Conservation (phyloP, 2,329 filamentous ascomycete genomes). For the Amphichorda felina region DNA sequence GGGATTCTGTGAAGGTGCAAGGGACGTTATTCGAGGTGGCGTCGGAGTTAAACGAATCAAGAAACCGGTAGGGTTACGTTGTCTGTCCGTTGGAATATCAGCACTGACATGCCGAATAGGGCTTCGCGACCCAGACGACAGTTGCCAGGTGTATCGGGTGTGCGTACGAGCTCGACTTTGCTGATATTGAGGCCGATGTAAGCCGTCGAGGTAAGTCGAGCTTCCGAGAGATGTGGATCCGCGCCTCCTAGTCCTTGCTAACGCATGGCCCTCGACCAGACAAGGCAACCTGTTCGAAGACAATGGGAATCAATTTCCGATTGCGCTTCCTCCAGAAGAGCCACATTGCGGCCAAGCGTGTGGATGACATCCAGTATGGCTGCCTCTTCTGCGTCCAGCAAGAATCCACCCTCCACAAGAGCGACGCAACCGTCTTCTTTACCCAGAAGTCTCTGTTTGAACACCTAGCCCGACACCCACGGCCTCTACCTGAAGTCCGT, state of each 20-base stretch:
- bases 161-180: slow-evolving; percentile 40
- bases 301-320: slow-evolving; percentile 34
- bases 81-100: no score
- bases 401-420: slow-evolving; percentile 36
- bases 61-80: slow-evolving; percentile 26
- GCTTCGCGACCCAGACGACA: slow-evolving; percentile 25
- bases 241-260: no score
- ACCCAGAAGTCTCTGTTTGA: slow-evolving; percentile 37
- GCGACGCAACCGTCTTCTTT: slow-evolving; percentile 46
- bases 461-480: slow-evolving; percentile 40
- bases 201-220: slow-evolving; percentile 32
- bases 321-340: slow-evolving; percentile 44
- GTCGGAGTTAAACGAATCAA: slow-evolving; percentile 37
- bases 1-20: slow-evolving; percentile 43
- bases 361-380: slow-evolving; percentile 41
- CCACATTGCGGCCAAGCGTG: slow-evolving; percentile 34
- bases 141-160: slow-evolving; percentile 41
- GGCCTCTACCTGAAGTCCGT: slow-evolving; percentile 35
- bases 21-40: slow-evolving; percentile 33
- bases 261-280: slow-evolving; percentile 16
- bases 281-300: slow-evolving; percentile 29
- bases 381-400: slow-evolving; percentile 41
- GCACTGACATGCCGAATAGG: no score
- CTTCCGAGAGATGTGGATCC: no score
- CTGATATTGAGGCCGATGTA: slow-evolving; percentile 37